phyloP scores from a whole-genome alignment of 2,329 filamentous ascomycete genomes.

The Penicillium expansum region DNA sequence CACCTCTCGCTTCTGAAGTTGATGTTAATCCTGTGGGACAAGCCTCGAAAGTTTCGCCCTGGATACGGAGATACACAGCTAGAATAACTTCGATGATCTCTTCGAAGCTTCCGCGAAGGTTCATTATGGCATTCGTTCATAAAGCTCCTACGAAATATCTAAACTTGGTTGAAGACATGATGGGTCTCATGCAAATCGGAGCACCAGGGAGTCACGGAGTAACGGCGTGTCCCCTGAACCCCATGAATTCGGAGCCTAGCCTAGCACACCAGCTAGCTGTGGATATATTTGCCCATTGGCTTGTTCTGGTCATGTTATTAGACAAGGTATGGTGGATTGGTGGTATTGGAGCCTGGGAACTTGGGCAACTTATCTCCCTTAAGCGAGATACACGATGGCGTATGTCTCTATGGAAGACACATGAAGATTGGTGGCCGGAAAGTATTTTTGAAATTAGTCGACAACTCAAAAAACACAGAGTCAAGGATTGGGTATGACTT shows the following conservation, averaged over 20 bases:
- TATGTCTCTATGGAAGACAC: not conserved
- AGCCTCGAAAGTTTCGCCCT: not conserved
- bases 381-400: not conserved
- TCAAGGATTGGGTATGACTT: not conserved
- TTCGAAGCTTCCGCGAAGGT: not conserved
- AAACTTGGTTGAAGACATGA: not conserved
- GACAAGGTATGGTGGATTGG: constrained; percentile 7
- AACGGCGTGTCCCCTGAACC: not conserved
- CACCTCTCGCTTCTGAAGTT: not conserved
- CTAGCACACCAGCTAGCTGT: not conserved
- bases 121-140: constrained; percentile 2
- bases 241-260: not conserved
- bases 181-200: not conserved
- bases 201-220: not conserved
- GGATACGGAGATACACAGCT: constrained; percentile 1
- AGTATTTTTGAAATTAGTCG: not conserved
- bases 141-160: not conserved
- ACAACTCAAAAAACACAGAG: constrained; percentile 4
- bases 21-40: not conserved
- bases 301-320: constrained; percentile 1
- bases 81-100: not conserved
- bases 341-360: not conserved
- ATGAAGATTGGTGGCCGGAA: not conserved
- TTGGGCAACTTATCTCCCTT: not conserved
- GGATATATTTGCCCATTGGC: constrained; percentile 2